Percentiles rank a stretch among this genome's conserved stretches.
Evolutionary conservation across 106 monocot species (phyloP).

Genomic region (Dendrobium officinale): DNA sequence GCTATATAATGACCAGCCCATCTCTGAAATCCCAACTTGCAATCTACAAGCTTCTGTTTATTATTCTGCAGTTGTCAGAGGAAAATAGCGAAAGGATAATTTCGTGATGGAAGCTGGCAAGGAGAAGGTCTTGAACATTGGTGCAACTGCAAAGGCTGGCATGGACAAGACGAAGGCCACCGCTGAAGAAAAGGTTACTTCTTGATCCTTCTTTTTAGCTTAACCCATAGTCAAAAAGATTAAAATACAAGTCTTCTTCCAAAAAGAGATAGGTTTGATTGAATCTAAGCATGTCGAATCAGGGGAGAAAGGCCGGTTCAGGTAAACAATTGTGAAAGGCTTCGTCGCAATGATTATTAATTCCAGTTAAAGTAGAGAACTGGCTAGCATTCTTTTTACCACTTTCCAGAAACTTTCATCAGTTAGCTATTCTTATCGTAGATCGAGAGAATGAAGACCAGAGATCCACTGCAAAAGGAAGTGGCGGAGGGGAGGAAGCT

Average conservation of each 20-base stretch:
- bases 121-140: not conserved
- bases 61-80: too few relatives aligned
- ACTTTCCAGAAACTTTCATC: too few relatives aligned
- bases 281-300: too few relatives aligned
- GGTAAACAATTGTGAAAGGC: not conserved
- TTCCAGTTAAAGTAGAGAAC: not conserved
- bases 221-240: not conserved
- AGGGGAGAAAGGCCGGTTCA: too few relatives aligned
- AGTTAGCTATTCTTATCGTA: not conserved
- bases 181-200: constrained; percentile 3
- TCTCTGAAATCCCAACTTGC: too few relatives aligned
- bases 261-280: too few relatives aligned
- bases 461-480: not conserved
- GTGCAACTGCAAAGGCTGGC: constrained; percentile 1
- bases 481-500: not conserved
- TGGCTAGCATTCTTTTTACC: too few relatives aligned
- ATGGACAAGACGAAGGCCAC: constrained; percentile 11
- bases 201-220: not conserved
- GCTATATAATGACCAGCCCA: too few relatives aligned
- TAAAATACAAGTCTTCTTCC: too few relatives aligned
- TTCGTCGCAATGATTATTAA: not conserved
- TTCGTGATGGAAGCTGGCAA: not conserved
- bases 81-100: not conserved
- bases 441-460: not conserved
- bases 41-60: too few relatives aligned